Evolutionary conservation across 2,329 filamentous ascomycete species (phyloP), one percentile per base, ranked within the genome.

Genomic region (Fusarium anthophilum): DNA sequence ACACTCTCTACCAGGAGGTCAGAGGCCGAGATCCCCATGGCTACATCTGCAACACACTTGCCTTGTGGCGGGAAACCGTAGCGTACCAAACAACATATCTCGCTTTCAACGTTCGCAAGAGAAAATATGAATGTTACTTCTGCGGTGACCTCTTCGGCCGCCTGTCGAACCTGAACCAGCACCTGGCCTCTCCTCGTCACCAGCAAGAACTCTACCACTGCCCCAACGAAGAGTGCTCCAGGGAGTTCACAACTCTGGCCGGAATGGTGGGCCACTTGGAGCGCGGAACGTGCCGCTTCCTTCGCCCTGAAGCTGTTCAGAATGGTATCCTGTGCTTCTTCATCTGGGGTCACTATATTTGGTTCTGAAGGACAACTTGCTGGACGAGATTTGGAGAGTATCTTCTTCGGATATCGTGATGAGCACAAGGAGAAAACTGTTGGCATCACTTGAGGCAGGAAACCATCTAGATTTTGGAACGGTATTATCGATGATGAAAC

Each of bases 181-280:
- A 92, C 72, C 77, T 92, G 3, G 84, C 83, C 44, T 91, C 89
- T 1, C 82, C 86, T 0, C 79, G 55, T 15, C 78, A 86, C 61
- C 81, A 82, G 55, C 77, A 84, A 54, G 63, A 73, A 1, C 68
- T 85, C 14, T 86, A 86, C 54, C 82, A 84, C 63, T 87, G 84
- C 53, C 84, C 82, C 0, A 82, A 83, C 8, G 51, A 38, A 3
- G 8, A 8, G 18, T 86, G 84, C 63, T 30, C 64, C 2, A 72
- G 50, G 20, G 80, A 86, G 17, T 86, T 86, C 64, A 83, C 76
- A 55, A 82, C 78, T 3, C 69, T 87, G 11, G 84, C 83, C 3
- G 81, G 72, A 2, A 66, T 84, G 11, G 79, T 86, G 68, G 85
- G 84, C 63, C 84, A 86, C 47, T 70, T 85, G 20, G 85, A 87